phyloP scores from a whole-genome alignment of 2,329 filamentous ascomycete species.

The Neonectria coccinea region DNA sequence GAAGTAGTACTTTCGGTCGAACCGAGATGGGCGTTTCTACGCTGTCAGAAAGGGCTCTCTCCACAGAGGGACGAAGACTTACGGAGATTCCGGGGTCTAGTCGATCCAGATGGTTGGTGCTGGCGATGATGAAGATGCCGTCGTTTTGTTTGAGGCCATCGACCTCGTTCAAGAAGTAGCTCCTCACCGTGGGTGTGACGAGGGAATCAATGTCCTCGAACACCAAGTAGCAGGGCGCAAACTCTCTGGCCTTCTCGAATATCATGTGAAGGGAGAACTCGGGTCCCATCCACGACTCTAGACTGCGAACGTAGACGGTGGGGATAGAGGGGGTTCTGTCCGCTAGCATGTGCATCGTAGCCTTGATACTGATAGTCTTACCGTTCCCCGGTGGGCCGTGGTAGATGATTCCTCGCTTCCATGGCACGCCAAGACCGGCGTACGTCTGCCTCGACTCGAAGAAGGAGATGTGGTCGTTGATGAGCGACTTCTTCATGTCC shows the following conservation, averaged over 20 bases:
- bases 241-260: slow-evolving; percentile 69
- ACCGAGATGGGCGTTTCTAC: slow-evolving; percentile 72
- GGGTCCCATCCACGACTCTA: slow-evolving; percentile 62
- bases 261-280: slow-evolving; percentile 66
- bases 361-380: slow-evolving; percentile 78
- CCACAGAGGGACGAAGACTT: slow-evolving; percentile 35
- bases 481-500: slow-evolving; percentile 72
- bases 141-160: slow-evolving; percentile 77
- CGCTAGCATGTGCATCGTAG: slow-evolving; percentile 74
- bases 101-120: slow-evolving; percentile 73
- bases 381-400: slow-evolving; percentile 74
- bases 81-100: slow-evolving; percentile 74
- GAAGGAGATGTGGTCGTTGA: slow-evolving; percentile 73
- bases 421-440: slow-evolving; percentile 70
- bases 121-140: slow-evolving; percentile 76
- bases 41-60: neutral
- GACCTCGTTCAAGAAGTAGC: slow-evolving; percentile 79
- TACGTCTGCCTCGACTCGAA: slow-evolving; percentile 71
- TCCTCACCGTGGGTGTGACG: slow-evolving; percentile 69
- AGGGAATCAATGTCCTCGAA: slow-evolving; percentile 80
- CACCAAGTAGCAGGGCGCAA: slow-evolving; percentile 76
- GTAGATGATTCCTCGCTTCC: slow-evolving; percentile 78
- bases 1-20: slow-evolving; percentile 76
- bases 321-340: slow-evolving; percentile 64
- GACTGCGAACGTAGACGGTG: slow-evolving; percentile 70